Evolutionary conservation across 345 rosid species (phyloP), one percentile per base, ranked within the genome.

Genomic region (Acer saccharum): DNA sequence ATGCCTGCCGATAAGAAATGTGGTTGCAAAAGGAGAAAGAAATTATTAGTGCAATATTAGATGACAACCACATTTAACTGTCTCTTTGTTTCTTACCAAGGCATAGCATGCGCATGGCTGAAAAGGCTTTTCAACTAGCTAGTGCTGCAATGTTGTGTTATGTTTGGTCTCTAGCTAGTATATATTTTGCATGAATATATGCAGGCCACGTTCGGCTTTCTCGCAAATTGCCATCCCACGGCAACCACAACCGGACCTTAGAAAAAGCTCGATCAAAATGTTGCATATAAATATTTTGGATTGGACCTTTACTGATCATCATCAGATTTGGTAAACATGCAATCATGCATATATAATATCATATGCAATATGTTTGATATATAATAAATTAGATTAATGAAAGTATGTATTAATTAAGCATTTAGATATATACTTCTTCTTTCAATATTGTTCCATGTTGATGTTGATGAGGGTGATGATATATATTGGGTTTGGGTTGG

Each of bases 141-240:
- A 43, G 43, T 14, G 41, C 35, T 43, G 68, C 1, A 39, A 17
- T 6, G 7, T 17, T 74, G 70, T 63, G 69, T 35, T 4, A 16
- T 72, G 64, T 29, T 54, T 65, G 63, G 67, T 67, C 76, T 76
- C 39, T 35, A 35, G 6, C 39, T 35, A 35, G 39, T 35, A 35
- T 35, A 25, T 25, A 72, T 44, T 27, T 71, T 79, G 83, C 80
- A 77, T 77, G 72, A 63, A 76, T 60, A 70, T 61, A 75, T 78
- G 79, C 69, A 69, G 17, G 76, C 81, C 83, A 81, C 80, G 79
- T 78, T 83, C 75, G 16, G 48, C 20, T 46, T 65, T 66, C 58
- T 4, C 48, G 11, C 35, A 58, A 72, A 39, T 4, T 32, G 18
- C 32, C 44, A 7, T 43, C 46, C 46, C 46, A 35, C 6, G 39